phyloP scores from a whole-genome alignment of 495 filamentous ascomycete genomes.

The Usnea hakonensis region DNA sequence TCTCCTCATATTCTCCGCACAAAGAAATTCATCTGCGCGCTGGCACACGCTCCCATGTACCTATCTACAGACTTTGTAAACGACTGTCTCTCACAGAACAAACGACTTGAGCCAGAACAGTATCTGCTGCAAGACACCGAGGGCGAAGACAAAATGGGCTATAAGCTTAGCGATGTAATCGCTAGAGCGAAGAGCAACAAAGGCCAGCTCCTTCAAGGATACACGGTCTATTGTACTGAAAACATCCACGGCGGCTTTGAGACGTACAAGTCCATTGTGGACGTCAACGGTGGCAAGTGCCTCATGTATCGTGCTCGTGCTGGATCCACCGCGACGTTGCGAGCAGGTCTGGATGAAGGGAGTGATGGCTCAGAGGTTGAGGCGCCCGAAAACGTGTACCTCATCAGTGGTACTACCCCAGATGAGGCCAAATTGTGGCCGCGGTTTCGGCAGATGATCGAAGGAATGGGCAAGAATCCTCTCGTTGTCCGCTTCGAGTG shows the following conservation, averaged over 20 bases:
- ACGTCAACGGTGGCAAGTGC: slow-evolving; percentile 80
- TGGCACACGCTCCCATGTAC: slow-evolving; percentile 69
- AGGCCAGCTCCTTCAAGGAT: slow-evolving; percentile 60
- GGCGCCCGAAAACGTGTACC: slow-evolving; percentile 55
- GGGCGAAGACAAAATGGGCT: slow-evolving; percentile 59
- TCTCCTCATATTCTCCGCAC: slow-evolving; percentile 82
- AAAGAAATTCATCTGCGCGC: slow-evolving; percentile 80
- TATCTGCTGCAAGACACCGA: slow-evolving; percentile 61
- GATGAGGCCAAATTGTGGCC: slow-evolving; percentile 71
- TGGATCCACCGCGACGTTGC: slow-evolving; percentile 42
- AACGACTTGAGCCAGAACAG: slow-evolving; percentile 50
- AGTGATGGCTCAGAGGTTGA: slow-evolving; percentile 47
- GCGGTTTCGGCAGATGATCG: slow-evolving; percentile 69
- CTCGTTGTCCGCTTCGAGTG: slow-evolving; percentile 78
- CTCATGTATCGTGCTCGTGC: slow-evolving; percentile 66
- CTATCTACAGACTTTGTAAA: slow-evolving; percentile 74
- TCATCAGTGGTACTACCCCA: slow-evolving; percentile 56
- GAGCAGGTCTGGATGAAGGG: slow-evolving; percentile 38
- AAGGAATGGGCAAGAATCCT: slow-evolving; percentile 60
- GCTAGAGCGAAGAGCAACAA: slow-evolving; percentile 65
- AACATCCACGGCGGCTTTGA: slow-evolving; percentile 72
- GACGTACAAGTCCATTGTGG: slow-evolving; percentile 73
- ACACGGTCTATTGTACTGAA: slow-evolving; percentile 73
- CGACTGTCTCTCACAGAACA: slow-evolving; percentile 54
- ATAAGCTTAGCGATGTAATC: slow-evolving; percentile 59